phyloP scores from a whole-genome alignment of 2,329 filamentous ascomycete species.

The Celoporthe dispersa region DNA sequence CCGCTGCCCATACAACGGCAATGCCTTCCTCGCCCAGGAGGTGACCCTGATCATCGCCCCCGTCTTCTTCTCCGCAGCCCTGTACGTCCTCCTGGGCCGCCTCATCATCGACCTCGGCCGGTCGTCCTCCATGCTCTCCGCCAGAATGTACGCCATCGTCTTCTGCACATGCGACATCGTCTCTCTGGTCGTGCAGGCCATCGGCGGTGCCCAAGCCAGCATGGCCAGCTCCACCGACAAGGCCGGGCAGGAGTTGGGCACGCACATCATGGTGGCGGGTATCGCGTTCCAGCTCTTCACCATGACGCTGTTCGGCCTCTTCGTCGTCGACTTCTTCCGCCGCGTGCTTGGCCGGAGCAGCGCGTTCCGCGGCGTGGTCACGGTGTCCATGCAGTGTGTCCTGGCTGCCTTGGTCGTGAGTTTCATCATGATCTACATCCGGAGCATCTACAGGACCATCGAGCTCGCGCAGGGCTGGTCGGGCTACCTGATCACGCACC shows the following conservation, averaged over 20 bases:
- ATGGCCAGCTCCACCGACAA: constrained; percentile 41
- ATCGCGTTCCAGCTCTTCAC: constrained; percentile 54
- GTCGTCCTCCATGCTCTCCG: constrained; percentile 46
- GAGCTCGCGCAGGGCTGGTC: constrained; percentile 55
- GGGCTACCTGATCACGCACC: constrained; percentile 54
- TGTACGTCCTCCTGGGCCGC: constrained; percentile 53
- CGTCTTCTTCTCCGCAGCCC: constrained; percentile 55
- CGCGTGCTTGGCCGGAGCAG: constrained; percentile 37
- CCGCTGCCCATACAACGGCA: constrained; percentile 52
- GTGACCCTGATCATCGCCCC: constrained; percentile 49
- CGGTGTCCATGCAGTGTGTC: constrained; percentile 34
- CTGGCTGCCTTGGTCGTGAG: constrained; percentile 46
- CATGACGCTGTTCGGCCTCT: constrained; percentile 51
- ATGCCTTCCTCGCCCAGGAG: constrained; percentile 56
- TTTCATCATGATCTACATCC: constrained; percentile 49
- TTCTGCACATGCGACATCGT: constrained; percentile 52
- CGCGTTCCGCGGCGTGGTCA: constrained; percentile 38
- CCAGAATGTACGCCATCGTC: constrained; percentile 51
- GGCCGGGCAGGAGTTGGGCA: constrained; percentile 37
- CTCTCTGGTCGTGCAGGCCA: constrained; percentile 52
- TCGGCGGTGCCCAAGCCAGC: constrained; percentile 52
- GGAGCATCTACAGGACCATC: constrained; percentile 55
- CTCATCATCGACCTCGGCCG: constrained; percentile 50
- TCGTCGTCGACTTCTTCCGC: constrained; percentile 44
- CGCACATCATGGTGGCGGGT: constrained; percentile 54